Conservation (phyloP, 2,329 filamentous ascomycete genomes). For the Chrysosporium queenslandicum region DNA sequence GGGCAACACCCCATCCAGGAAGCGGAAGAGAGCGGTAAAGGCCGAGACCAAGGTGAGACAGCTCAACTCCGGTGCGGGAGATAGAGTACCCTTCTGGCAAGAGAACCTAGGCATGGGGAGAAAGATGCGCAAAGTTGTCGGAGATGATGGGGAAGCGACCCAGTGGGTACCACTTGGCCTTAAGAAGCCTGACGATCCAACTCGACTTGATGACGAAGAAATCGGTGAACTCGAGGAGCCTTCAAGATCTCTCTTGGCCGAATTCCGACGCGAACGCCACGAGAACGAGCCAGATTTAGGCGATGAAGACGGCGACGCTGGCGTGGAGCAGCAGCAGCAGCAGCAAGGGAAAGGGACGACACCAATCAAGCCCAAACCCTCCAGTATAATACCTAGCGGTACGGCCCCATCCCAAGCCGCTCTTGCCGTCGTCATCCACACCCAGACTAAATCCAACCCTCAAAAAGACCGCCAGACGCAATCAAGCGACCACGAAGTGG, state of each 20-base stretch:
- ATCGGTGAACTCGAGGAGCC: neutral
- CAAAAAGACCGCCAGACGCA: neutral
- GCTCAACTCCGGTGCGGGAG: slow-evolving; percentile 48
- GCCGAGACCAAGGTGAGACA: slow-evolving; percentile 31
- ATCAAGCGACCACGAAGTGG: too few species aligned
- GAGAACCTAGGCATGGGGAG: slow-evolving; percentile 36
- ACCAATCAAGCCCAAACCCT: neutral
- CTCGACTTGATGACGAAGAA: slow-evolving; percentile 17
- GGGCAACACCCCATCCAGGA: slow-evolving; percentile 22
- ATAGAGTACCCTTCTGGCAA: slow-evolving; percentile 39
- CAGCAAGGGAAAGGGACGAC: neutral
- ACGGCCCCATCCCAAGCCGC: slow-evolving; percentile 11
- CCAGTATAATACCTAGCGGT: slow-evolving; percentile 3
- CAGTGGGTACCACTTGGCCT: slow-evolving; percentile 28
- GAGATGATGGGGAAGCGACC: slow-evolving; percentile 29
- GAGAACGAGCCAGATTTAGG: neutral
- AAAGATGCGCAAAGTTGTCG: slow-evolving; percentile 42
- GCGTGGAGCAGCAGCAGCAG: neutral
- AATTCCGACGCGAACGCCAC: slow-evolving; percentile 1
- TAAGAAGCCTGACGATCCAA: slow-evolving; percentile 19
- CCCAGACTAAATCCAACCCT: slow-evolving; percentile 12
- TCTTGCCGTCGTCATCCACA: slow-evolving; percentile 16
- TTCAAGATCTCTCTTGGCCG: neutral
- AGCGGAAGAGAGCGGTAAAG: slow-evolving; percentile 34
- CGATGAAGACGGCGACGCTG: neutral